Evolutionary conservation across 257 asterid genomes (phyloP), one percentile per base, ranked within the genome.

Genomic region (Lithospermum erythrorhizon): DNA sequence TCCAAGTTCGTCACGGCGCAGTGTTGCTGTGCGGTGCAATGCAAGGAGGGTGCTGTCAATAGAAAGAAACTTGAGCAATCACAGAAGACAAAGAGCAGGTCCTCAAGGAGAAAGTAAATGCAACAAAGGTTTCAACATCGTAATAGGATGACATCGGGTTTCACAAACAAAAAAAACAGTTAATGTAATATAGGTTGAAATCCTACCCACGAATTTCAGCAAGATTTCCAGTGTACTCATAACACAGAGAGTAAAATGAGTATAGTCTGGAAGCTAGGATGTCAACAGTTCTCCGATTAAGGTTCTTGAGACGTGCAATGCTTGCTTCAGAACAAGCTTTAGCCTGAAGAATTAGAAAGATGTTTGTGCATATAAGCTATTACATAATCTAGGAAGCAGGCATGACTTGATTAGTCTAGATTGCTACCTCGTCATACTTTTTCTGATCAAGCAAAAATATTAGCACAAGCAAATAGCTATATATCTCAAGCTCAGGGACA

Each of bases 1-100:
- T 55, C 97, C 96, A 84, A 90, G 73, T 73, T 87, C 95, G 76
- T 90, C 97, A 75, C 75, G 96, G 47, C 95, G 94, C 75, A 87
- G 74, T 59, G 96, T 90, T 35, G 97, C 95, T 57, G 87, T 83
- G 61, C 94, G 95, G 63, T 90, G 97, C 82, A 90, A 80, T 53
- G 86, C 81, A 79, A 85, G 96, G 66, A 90, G 85, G 55, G 75
- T 78, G 63, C 95, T 90, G 95, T 66, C 11, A 24, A 62, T 41
- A 17, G 15, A 11, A n/a, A 30, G 72, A 69, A 79, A 21, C 53
- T 55, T 30, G 2, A 67, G 76, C 59, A 72, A 41, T 11, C 49
- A 14, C 16, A 41, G 4, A 41, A 14, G 17, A 41, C 1, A 13
- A 13, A 41, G 18, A 41, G 49, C 49, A 13, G 70, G 59, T 21